Conservation (phyloP, 306 rosid genomes). For the Vigna reflexopilosa region DNA sequence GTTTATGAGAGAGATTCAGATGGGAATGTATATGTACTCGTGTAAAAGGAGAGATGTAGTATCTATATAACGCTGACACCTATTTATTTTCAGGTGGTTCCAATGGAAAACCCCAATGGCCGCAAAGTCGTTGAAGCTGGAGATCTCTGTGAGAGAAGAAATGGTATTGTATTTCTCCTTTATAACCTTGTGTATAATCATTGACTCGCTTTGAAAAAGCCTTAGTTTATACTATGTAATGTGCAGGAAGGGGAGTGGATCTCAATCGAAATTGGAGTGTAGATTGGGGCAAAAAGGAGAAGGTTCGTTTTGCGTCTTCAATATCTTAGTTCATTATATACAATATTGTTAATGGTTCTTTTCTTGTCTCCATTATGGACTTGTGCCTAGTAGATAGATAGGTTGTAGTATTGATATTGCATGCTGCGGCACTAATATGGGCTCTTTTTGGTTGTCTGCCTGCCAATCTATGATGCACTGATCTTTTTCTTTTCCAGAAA, state of each 20-base stretch:
- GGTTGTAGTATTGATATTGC: conserved; percentile 1
- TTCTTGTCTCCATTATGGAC: background rate
- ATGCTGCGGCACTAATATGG: conserved; percentile 3
- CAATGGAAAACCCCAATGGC: conserved; percentile 93
- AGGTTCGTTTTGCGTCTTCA: conserved; percentile 58
- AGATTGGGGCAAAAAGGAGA: conserved; percentile 99
- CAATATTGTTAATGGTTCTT: conserved; percentile 17
- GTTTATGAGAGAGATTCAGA: background rate
- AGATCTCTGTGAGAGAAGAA: conserved; percentile 96
- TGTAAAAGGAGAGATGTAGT: conserved; percentile 34
- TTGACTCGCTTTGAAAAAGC: conserved; percentile 43
- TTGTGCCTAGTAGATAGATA: conserved; percentile 29
- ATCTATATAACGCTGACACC: conserved; percentile 39
- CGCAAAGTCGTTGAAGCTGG: conserved; percentile 91
- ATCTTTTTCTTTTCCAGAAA: conserved; percentile 22
- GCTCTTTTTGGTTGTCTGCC: conserved; percentile 22
- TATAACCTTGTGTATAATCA: conserved; percentile 27
- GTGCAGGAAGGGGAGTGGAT: conserved; percentile 98
- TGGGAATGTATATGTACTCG: conserved; percentile 23
- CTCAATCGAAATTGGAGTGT: conserved; percentile 98
- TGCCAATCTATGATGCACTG: conserved; percentile 22
- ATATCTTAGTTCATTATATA: conserved; percentile 1
- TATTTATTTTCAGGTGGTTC: conserved; percentile 74
- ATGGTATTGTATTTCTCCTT: conserved; percentile 63
- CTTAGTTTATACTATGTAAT: conserved; percentile 44